Evolutionary conservation across 2,329 filamentous ascomycete genomes (phyloP).

Genomic region (Ilyonectria sp.): DNA sequence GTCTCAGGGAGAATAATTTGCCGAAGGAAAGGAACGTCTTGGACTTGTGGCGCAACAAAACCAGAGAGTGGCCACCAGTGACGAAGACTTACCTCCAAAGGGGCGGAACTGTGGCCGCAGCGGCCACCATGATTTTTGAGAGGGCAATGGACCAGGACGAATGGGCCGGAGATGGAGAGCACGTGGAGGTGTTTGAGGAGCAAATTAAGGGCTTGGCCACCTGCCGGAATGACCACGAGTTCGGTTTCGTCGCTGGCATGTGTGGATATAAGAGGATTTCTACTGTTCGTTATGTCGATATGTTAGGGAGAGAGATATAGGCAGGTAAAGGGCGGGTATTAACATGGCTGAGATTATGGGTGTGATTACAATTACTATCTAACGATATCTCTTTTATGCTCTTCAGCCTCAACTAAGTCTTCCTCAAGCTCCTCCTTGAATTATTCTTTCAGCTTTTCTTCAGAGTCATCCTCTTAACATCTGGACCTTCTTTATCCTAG

Average conservation of each 20-base stretch:
- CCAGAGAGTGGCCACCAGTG: neutral
- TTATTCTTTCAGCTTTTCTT: too few relatives aligned
- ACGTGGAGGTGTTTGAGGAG: neutral
- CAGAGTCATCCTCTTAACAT: too few relatives aligned
- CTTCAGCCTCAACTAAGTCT: too few relatives aligned
- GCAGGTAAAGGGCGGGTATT: too few relatives aligned
- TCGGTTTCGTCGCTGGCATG: slow-evolving; percentile 21
- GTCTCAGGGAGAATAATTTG: neutral
- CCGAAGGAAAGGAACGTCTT: neutral
- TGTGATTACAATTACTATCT: too few relatives aligned
- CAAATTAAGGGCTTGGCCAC: neutral
- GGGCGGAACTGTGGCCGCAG: neutral
- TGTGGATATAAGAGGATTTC: slow-evolving; percentile 14
- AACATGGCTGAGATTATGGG: too few relatives aligned
- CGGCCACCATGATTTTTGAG: slow-evolving; percentile 6
- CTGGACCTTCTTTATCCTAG: too few relatives aligned
- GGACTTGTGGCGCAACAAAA: neutral
- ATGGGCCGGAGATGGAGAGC: slow-evolving; percentile 2
- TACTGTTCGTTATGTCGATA: neutral
- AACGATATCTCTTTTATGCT: too few relatives aligned
- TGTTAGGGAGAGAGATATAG: neutral
- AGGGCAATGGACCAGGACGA: neutral
- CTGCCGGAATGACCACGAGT: slow-evolving; percentile 23
- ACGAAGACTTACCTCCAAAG: slow-evolving; percentile 5
- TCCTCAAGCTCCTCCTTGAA: too few relatives aligned